Base-by-base conservation (phyloP, 495 filamentous ascomycete species). In the Penicillium turbatum region DNA sequence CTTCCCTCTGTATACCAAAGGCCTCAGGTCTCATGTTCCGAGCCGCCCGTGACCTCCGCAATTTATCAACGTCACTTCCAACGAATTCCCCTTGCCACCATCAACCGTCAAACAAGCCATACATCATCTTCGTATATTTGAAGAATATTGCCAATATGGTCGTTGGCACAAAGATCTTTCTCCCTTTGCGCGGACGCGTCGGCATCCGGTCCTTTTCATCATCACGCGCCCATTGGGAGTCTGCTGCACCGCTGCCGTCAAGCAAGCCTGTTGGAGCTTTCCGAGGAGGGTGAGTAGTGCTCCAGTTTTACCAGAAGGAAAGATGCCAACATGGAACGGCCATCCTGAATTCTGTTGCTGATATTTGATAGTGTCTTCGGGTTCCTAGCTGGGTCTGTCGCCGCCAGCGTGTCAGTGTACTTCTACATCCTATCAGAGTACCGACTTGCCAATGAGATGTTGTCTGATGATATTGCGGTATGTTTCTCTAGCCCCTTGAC, bases 381-480 rank as follows among this genome's bases (percentile, higher is more conserved):
- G 52, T 97, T 98, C 79, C 84, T 98, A 35, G 76, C 96, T 58
- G 93, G 93, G 52, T 82, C 86, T 48, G 84, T 88, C 32, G 76
- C 88, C 50, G 83, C 92, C 30, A 90, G 90, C 63, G 84, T 77
- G 29, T 84, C 80, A 35, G 84, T 95, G 56, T 97, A 96, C 73
- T 90, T 88, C 68, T 97, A 97, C 66, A 79, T 95, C 56, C 70
- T 97, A 51, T 85, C 89, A 64, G 92, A 98, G 69, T 97, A 97
- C 72, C 86, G 89, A 70, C 79, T 93, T 34, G 88, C 90, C 50
- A 98, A 97, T 71, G 89, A 96, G 72, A 80, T 96, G 66, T 73
- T 98, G 72, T 93, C 87, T 39, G 89, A 95, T 72, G 93, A 98
- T 76, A 96, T 98, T 69, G 88, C 88, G 73, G 93, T 97, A 82